phyloP scores from a whole-genome alignment of 345 rosid genomes.

The Eucalyptus sideroxylon region DNA sequence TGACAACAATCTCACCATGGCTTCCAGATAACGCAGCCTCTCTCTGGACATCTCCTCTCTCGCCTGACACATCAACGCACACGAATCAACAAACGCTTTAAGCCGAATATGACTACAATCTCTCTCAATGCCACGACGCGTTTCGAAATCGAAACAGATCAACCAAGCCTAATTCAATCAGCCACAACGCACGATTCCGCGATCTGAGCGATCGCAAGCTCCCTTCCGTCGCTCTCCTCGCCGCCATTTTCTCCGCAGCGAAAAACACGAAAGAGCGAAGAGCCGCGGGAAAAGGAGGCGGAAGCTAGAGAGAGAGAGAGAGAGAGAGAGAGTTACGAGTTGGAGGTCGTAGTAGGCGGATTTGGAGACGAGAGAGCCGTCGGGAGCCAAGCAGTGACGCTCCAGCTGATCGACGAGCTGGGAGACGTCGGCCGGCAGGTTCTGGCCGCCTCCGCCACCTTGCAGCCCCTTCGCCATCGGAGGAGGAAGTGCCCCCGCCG shows the following conservation, averaged over 20 bases:
- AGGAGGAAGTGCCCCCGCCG: neutral
- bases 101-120: neutral
- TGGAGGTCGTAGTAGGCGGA: conserved; percentile 80
- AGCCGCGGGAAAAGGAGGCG: neutral
- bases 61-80: conserved; percentile 34
- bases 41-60: conserved; percentile 94
- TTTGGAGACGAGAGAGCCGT: conserved; percentile 93
- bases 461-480: conserved; percentile 49
- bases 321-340: conserved; percentile 27
- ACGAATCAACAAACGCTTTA: neutral
- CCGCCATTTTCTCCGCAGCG: neutral
- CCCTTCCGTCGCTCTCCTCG: neutral
- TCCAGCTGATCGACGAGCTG: conserved; percentile 91
- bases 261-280: neutral
- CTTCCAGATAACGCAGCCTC: conserved; percentile 85
- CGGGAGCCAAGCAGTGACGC: conserved; percentile 94
- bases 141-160: neutral
- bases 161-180: neutral
- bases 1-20: conserved; percentile 46
- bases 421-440: conserved; percentile 62
- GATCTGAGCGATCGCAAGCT: neutral
- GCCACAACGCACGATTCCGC: neutral
- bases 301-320: neutral
- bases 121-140: neutral
- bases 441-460: conserved; percentile 37